Evolutionary conservation across 371 early-diverging fungal genomes (phyloP).

Genomic region (Mucor piriformis): DNA sequence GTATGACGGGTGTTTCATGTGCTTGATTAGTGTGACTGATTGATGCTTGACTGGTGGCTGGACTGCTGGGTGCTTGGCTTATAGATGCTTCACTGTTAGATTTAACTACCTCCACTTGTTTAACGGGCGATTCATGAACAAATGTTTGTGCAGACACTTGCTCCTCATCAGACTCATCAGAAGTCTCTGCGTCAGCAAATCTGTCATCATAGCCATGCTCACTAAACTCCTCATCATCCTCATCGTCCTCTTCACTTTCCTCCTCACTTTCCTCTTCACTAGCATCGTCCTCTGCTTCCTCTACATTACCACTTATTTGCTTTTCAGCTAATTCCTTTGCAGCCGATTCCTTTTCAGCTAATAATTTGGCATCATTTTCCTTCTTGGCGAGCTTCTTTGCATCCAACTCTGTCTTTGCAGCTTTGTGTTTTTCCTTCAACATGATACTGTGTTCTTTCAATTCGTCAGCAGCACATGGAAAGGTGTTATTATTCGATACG

Average conservation of each 20-base stretch:
- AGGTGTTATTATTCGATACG: not conserved
- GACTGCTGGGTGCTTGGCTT: too few species aligned
- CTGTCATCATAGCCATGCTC: not conserved
- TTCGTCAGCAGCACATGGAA: not conserved
- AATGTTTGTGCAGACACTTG: not conserved
- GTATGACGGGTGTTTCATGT: not conserved
- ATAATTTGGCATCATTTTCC: not conserved
- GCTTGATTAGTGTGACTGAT: not conserved
- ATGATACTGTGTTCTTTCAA: not conserved
- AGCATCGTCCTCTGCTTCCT: not conserved
- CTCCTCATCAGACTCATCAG: slow-evolving; percentile 5
- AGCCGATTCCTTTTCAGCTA: not conserved
- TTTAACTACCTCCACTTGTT: not conserved
- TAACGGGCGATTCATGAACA: not conserved
- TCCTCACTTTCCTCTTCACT: not conserved
- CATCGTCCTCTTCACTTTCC: not conserved
- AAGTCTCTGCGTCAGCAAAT: slow-evolving; percentile 14
- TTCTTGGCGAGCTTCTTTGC: not conserved
- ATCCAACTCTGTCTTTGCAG: too few species aligned
- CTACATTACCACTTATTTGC: not conserved
- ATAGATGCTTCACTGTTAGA: too few species aligned
- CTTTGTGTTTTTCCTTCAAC: not conserved
- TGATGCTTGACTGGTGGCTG: too few species aligned
- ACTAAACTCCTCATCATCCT: not conserved
- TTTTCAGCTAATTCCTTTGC: not conserved